Evolutionary conservation across 345 rosid species (phyloP), one percentile per base, ranked within the genome.

Genomic region (Salix brachista): DNA sequence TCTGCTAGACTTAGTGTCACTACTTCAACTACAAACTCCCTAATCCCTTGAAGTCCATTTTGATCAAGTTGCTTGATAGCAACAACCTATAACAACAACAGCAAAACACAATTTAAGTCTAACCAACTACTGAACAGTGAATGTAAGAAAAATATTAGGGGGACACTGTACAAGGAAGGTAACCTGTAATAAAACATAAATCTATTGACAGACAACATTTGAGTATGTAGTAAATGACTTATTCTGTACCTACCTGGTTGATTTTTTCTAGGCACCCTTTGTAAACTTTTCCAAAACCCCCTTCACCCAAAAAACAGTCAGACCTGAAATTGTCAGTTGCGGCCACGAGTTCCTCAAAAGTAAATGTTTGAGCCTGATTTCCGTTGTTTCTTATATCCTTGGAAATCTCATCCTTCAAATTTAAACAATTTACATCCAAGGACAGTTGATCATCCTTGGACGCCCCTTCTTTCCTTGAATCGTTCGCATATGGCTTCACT

Each of bases 261-360:
- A 80, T 71, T 78, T 80, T 88, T 71, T 86, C 88, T 70, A 93
- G 67, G 70, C 66, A 65, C 16, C 96, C 98, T 74, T 86, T 91
- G 85, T 79, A 94, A 39, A 94, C 97, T 85, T 88, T 90, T 16
- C 97, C 98, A 62, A 94, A 94, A 41, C 98, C 98, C 25, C 98
- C 98, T 89, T 89, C 94, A 36, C 98, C 97, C 46, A 94, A 73
- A 70, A 90, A 90, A 86, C 90, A 90, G 83, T 85, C 88, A 2
- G 83, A 68, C 75, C 85, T 83, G 60, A 94, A 94, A 86, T 91
- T 88, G 2, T 83, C 87, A 0, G 97, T 92, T 21, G 94, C 96
- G 21, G 74, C 75, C 0, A 81, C 80, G 18, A 94, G 96, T 83
- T 94, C 94, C 58, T 79, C 76, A 67, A 89, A 88, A 28, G 90